phyloP scores from a whole-genome alignment of 2,329 filamentous ascomycete genomes.

The Fusarium nurragi region DNA sequence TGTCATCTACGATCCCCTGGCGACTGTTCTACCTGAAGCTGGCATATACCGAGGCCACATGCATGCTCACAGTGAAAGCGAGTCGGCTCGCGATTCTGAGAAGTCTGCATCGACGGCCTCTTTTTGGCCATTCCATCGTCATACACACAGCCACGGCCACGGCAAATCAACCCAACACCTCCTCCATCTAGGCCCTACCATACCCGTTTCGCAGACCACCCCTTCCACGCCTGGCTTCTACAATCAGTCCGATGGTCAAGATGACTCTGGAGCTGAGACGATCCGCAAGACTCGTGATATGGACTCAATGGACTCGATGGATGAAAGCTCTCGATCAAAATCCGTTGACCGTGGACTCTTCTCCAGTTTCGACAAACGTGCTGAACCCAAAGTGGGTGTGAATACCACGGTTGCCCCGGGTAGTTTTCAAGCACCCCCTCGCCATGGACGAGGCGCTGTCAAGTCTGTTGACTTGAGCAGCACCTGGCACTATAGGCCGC shows the following conservation, averaged over 20 bases:
- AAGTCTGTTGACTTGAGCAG: slow-evolving; percentile 55
- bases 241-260: slow-evolving; percentile 49
- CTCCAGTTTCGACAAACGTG: slow-evolving; percentile 69
- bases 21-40: slow-evolving; percentile 50
- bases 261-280: slow-evolving; percentile 51
- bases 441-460: slow-evolving; percentile 57
- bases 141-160: slow-evolving; percentile 53
- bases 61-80: slow-evolving; percentile 43
- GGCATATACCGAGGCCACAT: slow-evolving; percentile 40
- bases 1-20: slow-evolving; percentile 53
- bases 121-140: slow-evolving; percentile 50
- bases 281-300: slow-evolving; percentile 55
- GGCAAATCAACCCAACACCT: slow-evolving; percentile 52
- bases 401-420: slow-evolving; percentile 71
- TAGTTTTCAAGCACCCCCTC: slow-evolving; percentile 58
- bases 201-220: slow-evolving; percentile 44
- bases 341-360: slow-evolving; percentile 73
- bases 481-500: slow-evolving; percentile 41
- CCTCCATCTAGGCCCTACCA: slow-evolving; percentile 50
- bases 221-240: slow-evolving; percentile 52
- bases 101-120: slow-evolving; percentile 41
- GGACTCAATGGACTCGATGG: slow-evolving; percentile 49
- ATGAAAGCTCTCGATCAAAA: slow-evolving; percentile 63
- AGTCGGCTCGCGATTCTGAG: slow-evolving; percentile 38
- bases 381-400: slow-evolving; percentile 69